Evolutionary conservation across 2,329 filamentous ascomycete species (phyloP).

Genomic region (Diaporthe ilicicola): DNA sequence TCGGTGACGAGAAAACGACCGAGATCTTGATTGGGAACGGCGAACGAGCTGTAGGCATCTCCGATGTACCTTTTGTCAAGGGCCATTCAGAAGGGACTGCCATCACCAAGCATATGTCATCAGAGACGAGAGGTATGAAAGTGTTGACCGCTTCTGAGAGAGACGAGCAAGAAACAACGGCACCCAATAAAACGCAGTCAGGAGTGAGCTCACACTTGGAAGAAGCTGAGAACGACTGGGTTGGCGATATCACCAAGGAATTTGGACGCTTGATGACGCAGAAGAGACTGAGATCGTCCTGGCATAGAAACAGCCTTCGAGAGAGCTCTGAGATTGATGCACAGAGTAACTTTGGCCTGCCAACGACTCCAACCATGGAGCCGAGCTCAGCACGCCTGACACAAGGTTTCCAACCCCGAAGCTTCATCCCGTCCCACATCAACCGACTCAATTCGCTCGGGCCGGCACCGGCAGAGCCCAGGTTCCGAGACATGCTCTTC

Average conservation of each 20-base stretch:
- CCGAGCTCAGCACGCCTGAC: slow-evolving; percentile 56
- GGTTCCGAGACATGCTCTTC: slow-evolving; percentile 82
- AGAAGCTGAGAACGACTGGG: slow-evolving; percentile 74
- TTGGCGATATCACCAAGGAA: slow-evolving; percentile 78
- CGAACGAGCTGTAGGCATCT: background rate
- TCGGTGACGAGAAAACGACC: background rate
- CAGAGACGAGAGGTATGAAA: background rate
- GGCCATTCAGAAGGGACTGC: background rate
- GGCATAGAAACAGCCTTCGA: slow-evolving; percentile 67
- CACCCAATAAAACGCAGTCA: background rate
- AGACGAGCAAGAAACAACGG: too few species aligned
- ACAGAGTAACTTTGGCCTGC: slow-evolving; percentile 53
- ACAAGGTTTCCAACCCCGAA: slow-evolving; percentile 51
- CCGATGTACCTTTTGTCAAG: background rate
- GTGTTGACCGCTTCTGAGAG: background rate
- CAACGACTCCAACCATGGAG: slow-evolving; percentile 45
- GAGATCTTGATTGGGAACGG: too few species aligned
- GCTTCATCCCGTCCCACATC: slow-evolving; percentile 55
- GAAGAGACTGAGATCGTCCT: slow-evolving; percentile 85
- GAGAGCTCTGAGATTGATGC: slow-evolving; percentile 58
- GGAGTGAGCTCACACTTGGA: too few species aligned
- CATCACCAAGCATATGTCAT: background rate
- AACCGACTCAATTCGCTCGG: slow-evolving; percentile 71
- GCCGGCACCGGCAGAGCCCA: slow-evolving; percentile 71
- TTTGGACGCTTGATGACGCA: slow-evolving; percentile 88